Evolutionary conservation across 108 stramenopile genomes (phyloP), one percentile per base, ranked within the genome.

Genomic region (Skeletonema potamos): DNA sequence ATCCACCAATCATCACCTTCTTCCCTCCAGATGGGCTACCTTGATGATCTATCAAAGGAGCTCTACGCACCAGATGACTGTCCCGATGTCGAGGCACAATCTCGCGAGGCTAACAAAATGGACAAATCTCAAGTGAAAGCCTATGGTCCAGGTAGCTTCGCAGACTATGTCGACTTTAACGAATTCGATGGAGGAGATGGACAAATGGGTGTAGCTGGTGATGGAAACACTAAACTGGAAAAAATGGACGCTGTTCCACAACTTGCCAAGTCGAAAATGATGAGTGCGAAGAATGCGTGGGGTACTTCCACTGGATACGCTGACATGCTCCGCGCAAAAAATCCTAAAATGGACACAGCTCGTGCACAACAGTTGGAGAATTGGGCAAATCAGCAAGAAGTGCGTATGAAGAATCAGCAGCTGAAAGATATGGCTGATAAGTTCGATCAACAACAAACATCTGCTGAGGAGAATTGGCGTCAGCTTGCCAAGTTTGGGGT

Each of bases 191-290:
- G 81, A 62, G 82, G 83, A 32, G 92, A 93, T 68, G 93, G 93
- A 34, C 93, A 94, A 72, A 94, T 94, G 93, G 93, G 93, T 36
- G 93, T 94, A 9, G 93, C 93, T n/a, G 93, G 93, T 18, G 93
- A 94, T 60, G 93, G 93, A 5, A 77, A 82, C 30, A 85, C 64
- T 13, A 62, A 74, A 26, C 68, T 92, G 37, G 87, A 92, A 39
- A 85, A 77, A 54, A 62, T 84, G 54, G 84, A 75, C 39, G 4
- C 4, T 26, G 57, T 32, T n/a, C 68, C 68, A 15, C 18, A 66
- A 48, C 64, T 90, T 33, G 82, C 79, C 68, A 91, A 87, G 30
- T 87, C 86, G 39, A 84, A 85, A 64, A 54, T 39, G 44, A 89
- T 86, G 87, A 76, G 73, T 59, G 93, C 90, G 60, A 88, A 87